These are phyloP conservation scores for Pigoraptor vietnamica DNA, from an alignment of 78 protist genomes.

Conservation along the genomic window DNA sequence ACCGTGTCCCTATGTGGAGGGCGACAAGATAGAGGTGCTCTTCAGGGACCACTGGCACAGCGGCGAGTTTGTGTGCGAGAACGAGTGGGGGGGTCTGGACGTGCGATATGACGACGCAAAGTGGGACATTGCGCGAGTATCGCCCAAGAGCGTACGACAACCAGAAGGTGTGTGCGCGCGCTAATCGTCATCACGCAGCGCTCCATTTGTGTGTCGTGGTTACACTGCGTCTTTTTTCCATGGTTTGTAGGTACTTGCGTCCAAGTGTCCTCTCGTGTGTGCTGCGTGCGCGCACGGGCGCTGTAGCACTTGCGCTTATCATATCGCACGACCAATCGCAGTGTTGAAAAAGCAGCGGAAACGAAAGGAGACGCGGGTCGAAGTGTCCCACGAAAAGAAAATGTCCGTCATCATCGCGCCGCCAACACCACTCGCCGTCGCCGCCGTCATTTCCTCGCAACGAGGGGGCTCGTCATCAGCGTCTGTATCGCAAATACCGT, in stretches of 20 bases:
- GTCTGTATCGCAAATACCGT: too few relatives aligned
- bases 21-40: background rate
- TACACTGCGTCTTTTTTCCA: too few relatives aligned
- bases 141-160: background rate
- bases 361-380: background rate
- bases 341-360: background rate
- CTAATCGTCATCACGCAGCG: background rate
- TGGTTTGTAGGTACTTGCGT: too few relatives aligned
- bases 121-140: background rate
- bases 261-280: too few relatives aligned
- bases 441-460: background rate
- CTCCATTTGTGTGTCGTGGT: background rate
- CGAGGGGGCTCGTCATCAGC: too few relatives aligned
- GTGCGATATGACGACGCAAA: background rate
- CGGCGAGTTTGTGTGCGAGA: background rate
- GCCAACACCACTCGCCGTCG: background rate
- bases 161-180: background rate
- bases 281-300: too few relatives aligned
- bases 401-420: background rate
- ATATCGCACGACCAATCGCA: too few relatives aligned
- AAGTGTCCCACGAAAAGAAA: background rate
- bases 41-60: background rate
- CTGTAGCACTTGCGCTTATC: too few relatives aligned
- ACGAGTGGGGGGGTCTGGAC: background rate
- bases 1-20: background rate